These are phyloP conservation scores for Stramenopiles sp. DNA, from an alignment of 352 stramenopile species.

Conservation along the genomic window DNA sequence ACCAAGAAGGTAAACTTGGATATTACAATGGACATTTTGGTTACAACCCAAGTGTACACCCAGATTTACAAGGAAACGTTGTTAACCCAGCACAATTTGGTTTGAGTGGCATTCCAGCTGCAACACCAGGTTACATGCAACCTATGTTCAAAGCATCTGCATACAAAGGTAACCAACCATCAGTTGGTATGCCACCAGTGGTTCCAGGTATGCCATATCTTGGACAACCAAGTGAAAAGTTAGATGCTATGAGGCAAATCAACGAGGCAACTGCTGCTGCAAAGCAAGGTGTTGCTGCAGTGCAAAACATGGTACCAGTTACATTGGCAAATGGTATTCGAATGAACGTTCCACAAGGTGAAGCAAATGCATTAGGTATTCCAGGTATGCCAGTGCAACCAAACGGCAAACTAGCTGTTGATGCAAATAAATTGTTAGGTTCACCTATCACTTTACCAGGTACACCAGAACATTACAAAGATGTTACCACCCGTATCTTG, in stretches of 20 bases:
- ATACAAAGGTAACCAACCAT: background rate
- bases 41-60: background rate
- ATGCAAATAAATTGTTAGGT: background rate
- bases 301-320: background rate
- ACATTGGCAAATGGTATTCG: background rate
- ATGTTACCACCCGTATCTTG: background rate
- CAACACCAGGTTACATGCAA: background rate
- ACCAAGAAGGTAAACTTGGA: background rate
- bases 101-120: background rate
- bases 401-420: too few relatives aligned
- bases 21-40: background rate
- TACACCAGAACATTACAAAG: background rate
- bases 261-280: background rate
- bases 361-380: background rate
- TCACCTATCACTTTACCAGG: background rate
- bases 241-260: background rate
- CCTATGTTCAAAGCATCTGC: background rate
- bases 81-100: background rate
- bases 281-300: background rate
- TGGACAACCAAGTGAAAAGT: background rate
- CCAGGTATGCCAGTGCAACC: background rate
- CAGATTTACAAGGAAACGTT: background rate
- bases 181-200: too few relatives aligned
- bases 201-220: too few relatives aligned
- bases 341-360: background rate